Base-by-base conservation (phyloP, 495 filamentous ascomycete genomes). In the Penicillium dipodomyicola region DNA sequence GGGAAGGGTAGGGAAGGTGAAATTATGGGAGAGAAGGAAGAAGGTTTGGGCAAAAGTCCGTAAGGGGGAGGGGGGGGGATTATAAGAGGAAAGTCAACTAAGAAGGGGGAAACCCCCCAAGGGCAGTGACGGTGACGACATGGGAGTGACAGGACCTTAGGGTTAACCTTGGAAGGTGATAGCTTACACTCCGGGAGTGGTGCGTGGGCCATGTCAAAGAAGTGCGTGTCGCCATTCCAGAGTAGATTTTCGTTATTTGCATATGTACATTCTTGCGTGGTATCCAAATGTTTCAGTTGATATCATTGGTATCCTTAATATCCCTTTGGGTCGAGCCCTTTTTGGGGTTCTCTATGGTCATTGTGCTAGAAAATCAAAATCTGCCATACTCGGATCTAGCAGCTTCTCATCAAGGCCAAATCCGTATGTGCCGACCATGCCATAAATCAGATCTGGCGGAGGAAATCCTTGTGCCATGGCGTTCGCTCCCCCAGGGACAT, bases 391-490 rank as follows among this genome's bases (percentile, higher is more conserved):
- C 20, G 76, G 76, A 61, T 78, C 76, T 35, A 78, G 61, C 54
- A 78, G 56, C 51, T 77, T 76, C 60, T 77, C 76, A 46, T 78
- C 76, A 33, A 78, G 60, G 14, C 76, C 76, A 54, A 78, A 78
- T 23, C 76, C 76, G 57, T 78, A 78, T 12, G 76, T 77, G 25
- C 76, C 76, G 25, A 78, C 76, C 76, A 78, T 78, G 41, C 72
- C 74, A 52, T 78, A 78, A 23, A 78, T 78, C 58, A 78, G 52
- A 56, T 78, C 76, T 6, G 74, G 74, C n/a, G 76, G 76, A 12
- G 74, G 74, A 49, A 77, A 77, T 5, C 74, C 75, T 48, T 78
- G 76, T 0, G 76, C 74, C 74, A 78, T 75, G 3, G 74, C 75
- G 54, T 78, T 78, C 4, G 75, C 69, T 29, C 75, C 75, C 14